Conservation (phyloP, 2,329 filamentous ascomycete genomes). For the Arthroderma uncinatum region DNA sequence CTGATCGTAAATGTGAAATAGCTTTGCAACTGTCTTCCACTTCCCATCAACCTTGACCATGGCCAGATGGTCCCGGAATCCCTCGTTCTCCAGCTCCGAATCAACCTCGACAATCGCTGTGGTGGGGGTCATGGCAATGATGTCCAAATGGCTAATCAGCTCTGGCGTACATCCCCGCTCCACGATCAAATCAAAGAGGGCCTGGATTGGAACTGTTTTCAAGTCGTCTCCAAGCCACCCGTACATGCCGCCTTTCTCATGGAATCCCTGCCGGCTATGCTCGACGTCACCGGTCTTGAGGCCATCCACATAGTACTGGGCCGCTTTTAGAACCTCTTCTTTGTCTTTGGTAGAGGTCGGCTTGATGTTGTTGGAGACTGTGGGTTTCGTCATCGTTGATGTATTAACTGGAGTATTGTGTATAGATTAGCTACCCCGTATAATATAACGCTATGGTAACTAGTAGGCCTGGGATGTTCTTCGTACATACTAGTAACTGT, state of each 20-base stretch:
- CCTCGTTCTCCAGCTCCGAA: not conserved
- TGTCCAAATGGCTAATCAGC: not conserved
- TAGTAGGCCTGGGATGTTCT: no score
- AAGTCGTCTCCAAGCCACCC: not conserved
- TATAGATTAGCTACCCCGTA: no score
- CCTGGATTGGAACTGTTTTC: not conserved
- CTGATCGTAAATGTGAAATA: not conserved
- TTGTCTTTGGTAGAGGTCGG: not conserved
- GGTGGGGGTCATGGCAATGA: not conserved
- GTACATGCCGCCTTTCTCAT: not conserved
- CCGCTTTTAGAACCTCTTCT: not conserved
- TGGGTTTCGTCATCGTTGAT: not conserved
- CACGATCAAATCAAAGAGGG: not conserved
- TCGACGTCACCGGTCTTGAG: not conserved
- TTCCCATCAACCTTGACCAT: not conserved
- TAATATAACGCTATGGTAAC: no score
- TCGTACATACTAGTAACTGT: no score
- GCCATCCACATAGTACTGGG: not conserved
- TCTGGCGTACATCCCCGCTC: not conserved
- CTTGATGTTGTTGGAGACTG: not conserved
- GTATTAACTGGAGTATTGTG: no score
- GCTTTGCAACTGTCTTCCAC: constrained; percentile 2
- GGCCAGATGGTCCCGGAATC: not conserved
- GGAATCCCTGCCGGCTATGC: not conserved
- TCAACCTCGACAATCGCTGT: not conserved